Evolutionary conservation across 441 rosid species (phyloP).

Genomic region (Pelargonium citronellum): DNA sequence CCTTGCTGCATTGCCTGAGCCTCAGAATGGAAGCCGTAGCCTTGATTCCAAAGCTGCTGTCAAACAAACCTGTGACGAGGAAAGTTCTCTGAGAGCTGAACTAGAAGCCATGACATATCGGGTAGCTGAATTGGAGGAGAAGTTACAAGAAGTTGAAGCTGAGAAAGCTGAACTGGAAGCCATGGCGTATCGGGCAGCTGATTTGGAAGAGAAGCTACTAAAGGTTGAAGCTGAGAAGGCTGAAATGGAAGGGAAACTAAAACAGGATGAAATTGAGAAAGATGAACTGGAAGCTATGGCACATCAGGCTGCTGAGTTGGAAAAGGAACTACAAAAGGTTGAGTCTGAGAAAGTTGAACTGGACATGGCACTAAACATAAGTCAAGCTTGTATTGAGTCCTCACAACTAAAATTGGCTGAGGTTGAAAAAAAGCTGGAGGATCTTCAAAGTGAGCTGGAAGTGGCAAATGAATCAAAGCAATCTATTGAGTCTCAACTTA

Average conservation of each 20-base stretch:
- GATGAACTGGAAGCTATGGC: slow-evolving; percentile 48
- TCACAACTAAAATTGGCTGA: slow-evolving; percentile 37
- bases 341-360: slow-evolving; percentile 38
- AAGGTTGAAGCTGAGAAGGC: no score
- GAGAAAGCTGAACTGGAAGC: slow-evolving; percentile 34
- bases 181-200: not conserved
- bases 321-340: slow-evolving; percentile 43
- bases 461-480: slow-evolving; percentile 43
- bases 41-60: slow-evolving; percentile 26
- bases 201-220: not conserved
- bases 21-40: slow-evolving; percentile 35
- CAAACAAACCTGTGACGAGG: slow-evolving; percentile 28
- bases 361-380: slow-evolving; percentile 42
- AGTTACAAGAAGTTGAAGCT: slow-evolving; percentile 46
- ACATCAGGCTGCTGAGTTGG: slow-evolving; percentile 39
- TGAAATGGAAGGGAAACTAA: not conserved
- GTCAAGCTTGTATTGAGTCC: slow-evolving; percentile 34
- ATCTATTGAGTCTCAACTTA: slow-evolving; percentile 45
- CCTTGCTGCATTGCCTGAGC: slow-evolving; percentile 55
- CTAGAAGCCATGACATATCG: slow-evolving; percentile 40
- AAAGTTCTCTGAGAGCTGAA: slow-evolving; percentile 37
- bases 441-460: slow-evolving; percentile 43
- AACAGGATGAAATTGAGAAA: slow-evolving; percentile 17
- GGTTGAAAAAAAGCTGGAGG: slow-evolving; percentile 35
- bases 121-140: slow-evolving; percentile 53